Conservation (phyloP, 305 asterid genomes). For the Fraxinus platypoda region DNA sequence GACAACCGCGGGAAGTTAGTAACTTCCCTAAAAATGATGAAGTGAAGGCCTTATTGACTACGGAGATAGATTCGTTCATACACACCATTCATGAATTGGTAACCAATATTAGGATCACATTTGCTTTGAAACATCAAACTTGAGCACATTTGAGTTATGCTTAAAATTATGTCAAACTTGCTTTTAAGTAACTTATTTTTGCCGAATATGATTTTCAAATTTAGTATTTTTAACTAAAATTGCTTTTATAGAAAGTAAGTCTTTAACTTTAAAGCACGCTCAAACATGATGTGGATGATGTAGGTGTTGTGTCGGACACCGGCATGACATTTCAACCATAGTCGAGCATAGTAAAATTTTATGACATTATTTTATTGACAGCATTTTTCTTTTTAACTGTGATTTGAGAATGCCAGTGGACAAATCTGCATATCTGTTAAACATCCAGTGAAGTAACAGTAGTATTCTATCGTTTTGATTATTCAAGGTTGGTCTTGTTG, state of each 20-base stretch:
- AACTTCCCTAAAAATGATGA: not conserved
- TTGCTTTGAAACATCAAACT: not conserved
- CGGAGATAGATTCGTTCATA: not conserved
- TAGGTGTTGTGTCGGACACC: not conserved
- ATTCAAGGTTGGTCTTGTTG: not conserved
- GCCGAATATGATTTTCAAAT: not conserved
- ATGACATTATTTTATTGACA: not conserved
- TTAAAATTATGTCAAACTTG: not conserved
- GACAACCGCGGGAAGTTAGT: not conserved
- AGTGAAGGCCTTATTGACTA: not conserved
- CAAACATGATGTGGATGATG: not conserved
- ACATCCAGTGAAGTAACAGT: not conserved
- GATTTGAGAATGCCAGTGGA: not conserved
- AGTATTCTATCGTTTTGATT: not conserved
- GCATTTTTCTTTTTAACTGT: not conserved
- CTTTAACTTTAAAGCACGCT: not conserved
- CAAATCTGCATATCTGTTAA: not conserved
- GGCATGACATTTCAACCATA: not conserved
- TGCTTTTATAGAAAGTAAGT: not conserved
- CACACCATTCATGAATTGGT: not conserved
- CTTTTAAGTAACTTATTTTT: not conserved
- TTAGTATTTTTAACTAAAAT: not conserved
- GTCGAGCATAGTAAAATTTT: not conserved
- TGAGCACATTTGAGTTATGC: not conserved
- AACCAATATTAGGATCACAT: not conserved